phyloP scores from a whole-genome alignment of 345 rosid genomes.

The Erysimum cheiranthoides region DNA sequence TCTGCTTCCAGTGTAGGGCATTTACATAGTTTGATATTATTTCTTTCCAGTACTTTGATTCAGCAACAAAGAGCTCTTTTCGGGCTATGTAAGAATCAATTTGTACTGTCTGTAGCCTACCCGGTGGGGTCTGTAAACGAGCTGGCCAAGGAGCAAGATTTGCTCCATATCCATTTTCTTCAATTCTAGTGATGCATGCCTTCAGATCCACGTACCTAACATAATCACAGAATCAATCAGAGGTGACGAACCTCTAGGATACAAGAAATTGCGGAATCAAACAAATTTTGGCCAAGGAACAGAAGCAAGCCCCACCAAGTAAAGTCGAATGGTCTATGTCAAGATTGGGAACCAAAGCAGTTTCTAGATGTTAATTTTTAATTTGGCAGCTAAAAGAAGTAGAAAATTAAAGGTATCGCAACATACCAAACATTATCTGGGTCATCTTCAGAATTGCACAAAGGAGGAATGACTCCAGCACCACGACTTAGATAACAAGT shows the following conservation, averaged over 20 bases:
- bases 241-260: slow-evolving; percentile 21
- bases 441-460: slow-evolving; percentile 79
- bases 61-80: slow-evolving; percentile 86
- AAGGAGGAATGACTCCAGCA: slow-evolving; percentile 64
- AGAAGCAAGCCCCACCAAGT: slow-evolving; percentile 23
- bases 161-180: slow-evolving; percentile 87
- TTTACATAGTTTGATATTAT: slow-evolving; percentile 75
- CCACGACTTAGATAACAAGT: slow-evolving; percentile 83
- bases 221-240: slow-evolving; percentile 23
- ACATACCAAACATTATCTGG: slow-evolving; percentile 90
- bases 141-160: slow-evolving; percentile 80
- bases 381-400: slow-evolving; percentile 13
- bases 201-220: slow-evolving; percentile 83
- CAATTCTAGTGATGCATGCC: slow-evolving; percentile 83
- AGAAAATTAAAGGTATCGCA: neutral
- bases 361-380: neutral
- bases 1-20: slow-evolving; percentile 79
- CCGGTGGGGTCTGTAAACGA: slow-evolving; percentile 82
- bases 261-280: neutral
- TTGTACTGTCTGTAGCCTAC: slow-evolving; percentile 86
- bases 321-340: slow-evolving; percentile 3
- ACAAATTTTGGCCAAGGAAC: slow-evolving; percentile 20
- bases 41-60: slow-evolving; percentile 89
- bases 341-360: slow-evolving; percentile 13
- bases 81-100: slow-evolving; percentile 88